Evolutionary conservation across 1,139 yeast species (phyloP), one percentile per base, ranked within the genome.

Genomic region (Yamadazyma aaseri): DNA sequence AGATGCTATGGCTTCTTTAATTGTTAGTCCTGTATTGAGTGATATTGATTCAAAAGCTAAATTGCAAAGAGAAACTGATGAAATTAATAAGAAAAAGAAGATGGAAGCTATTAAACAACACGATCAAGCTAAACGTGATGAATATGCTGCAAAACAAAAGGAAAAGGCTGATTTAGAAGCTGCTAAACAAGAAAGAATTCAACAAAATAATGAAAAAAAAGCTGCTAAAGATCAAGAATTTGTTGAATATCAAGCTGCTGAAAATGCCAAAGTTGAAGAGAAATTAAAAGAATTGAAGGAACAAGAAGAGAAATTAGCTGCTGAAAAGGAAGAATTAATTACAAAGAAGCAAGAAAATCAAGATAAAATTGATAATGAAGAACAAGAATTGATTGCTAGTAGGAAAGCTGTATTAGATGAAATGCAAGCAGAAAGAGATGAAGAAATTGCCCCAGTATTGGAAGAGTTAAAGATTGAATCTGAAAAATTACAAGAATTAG

Each of bases 11-110:
- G 97, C 97, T n/a, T 65, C 80, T 38, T 73, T 81, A 35, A 72
- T 86, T 53, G 95, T 92, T 39, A 72, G 75, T 42, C 98, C 98
- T 8, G 92, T 90, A n/a, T 66, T 92, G 53, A 71, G 68, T 31
- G 94, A 87, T 58, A 80, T 92, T 50, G 69, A 74, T 49, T 65
- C 71, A 34, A 82, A 86, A 57, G 95, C 95, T 12, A 71, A 65
- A 20, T 71, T 76, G 26, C 94, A 86, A 60, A 77, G 96, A 49
- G 76, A 73, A 34, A 63, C 70, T 29, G 96, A 89, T 56, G 41
- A 46, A 24, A 58, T 49, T 26, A 55, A 54, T 34, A 53, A 52
- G 40, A 39, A 48, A 29, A 60, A 60, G 46, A 63, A 64, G 31
- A 48, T 50, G 21, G 76, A 71, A 35, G 58, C 63, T 42, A 47